Conservation (phyloP, 108 stramenopile genomes). For the Skeletonema menzelii region DNA sequence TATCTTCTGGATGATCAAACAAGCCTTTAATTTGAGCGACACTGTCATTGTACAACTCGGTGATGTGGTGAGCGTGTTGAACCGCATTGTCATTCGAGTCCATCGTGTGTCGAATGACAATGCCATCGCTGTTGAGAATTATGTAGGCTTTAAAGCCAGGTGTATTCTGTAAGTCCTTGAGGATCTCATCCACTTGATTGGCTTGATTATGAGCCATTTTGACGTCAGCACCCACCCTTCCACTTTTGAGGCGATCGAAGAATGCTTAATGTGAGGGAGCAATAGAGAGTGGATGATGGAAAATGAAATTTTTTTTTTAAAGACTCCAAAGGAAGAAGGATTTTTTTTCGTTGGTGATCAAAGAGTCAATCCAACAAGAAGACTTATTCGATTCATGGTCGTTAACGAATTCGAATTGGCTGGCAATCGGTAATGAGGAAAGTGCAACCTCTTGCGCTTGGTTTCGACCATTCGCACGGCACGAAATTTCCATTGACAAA, state of each 20-base stretch:
- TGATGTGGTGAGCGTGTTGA: slow-evolving; percentile 74
- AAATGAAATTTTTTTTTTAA: no score
- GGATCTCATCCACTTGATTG: slow-evolving; percentile 79
- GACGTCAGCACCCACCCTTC: no score
- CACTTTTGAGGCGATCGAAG: no score
- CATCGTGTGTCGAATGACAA: slow-evolving; percentile 62
- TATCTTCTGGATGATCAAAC: slow-evolving; percentile 63
- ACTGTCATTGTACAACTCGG: slow-evolving; percentile 65
- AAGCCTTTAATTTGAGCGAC: slow-evolving; percentile 61
- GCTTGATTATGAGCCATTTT: slow-evolving; percentile 46
- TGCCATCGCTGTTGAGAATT: slow-evolving; percentile 84
- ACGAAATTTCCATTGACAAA: not conserved
- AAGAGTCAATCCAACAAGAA: no score
- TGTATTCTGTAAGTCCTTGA: slow-evolving; percentile 75
- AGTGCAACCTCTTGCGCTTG: not conserved
- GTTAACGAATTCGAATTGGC: no score
- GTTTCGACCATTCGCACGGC: not conserved
- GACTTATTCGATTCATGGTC: no score
- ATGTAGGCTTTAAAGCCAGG: slow-evolving; percentile 74
- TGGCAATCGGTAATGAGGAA: not conserved
- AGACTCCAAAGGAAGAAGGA: no score
- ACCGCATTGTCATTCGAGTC: slow-evolving; percentile 72
- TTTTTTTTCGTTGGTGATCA: no score
- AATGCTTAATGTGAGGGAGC: no score
- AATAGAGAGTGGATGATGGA: no score